Percentiles rank a stretch among this genome's conserved stretches.
These are phyloP conservation scores for Microcyclospora pomicola DNA, from an alignment of 2,329 filamentous ascomycete species.

Conservation along the genomic window DNA sequence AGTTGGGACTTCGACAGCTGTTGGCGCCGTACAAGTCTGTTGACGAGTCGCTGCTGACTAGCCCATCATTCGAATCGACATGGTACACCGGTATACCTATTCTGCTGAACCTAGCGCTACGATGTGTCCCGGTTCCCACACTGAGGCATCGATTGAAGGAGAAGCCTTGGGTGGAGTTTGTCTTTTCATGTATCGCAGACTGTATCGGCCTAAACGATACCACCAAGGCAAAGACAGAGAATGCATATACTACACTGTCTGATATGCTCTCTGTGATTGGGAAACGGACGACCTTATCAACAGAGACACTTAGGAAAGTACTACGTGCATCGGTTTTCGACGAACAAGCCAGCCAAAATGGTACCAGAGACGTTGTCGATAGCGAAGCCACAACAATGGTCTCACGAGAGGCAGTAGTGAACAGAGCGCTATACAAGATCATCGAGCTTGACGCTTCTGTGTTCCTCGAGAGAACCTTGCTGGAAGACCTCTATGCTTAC, in stretches of 20 bases:
- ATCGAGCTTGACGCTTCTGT: constrained; percentile 33
- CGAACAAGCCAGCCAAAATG: too few relatives aligned
- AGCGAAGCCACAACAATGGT: constrained; percentile 2
- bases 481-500: constrained; percentile 5
- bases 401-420: constrained; percentile 3
- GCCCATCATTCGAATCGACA: neutral
- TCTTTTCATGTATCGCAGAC: constrained; percentile 25
- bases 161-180: constrained; percentile 31
- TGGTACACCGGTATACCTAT: constrained; percentile 7
- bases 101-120: constrained; percentile 29
- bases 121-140: constrained; percentile 26
- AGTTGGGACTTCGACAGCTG: too few relatives aligned
- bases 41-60: constrained; percentile 1
- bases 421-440: constrained; percentile 32
- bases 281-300: constrained; percentile 8
- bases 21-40: too few relatives aligned
- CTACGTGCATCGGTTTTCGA: neutral
- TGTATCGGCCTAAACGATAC: constrained; percentile 10
- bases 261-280: constrained; percentile 14
- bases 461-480: constrained; percentile 22
- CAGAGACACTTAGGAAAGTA: constrained; percentile 6
- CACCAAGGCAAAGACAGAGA: constrained; percentile 10
- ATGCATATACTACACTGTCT: constrained; percentile 11
- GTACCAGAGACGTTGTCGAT: too few relatives aligned
- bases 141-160: constrained; percentile 28